Evolutionary conservation across 139 green algal genomes (phyloP).

Genomic region (Trebouxia sp.): DNA sequence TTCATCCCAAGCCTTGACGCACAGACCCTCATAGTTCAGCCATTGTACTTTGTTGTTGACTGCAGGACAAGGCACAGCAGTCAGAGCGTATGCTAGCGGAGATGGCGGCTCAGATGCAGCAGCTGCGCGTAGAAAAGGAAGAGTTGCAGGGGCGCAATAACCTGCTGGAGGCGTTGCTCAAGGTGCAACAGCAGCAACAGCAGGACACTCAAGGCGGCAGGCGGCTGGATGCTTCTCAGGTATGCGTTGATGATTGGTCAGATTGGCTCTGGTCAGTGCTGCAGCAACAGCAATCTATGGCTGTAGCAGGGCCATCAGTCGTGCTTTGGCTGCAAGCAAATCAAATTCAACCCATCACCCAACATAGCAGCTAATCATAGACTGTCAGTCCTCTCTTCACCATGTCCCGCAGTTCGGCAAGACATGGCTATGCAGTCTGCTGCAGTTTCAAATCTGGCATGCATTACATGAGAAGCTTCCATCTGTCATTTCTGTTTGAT

Average conservation of each 20-base stretch:
- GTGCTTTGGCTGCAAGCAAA: too few relatives aligned
- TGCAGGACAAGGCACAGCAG: constrained; percentile 24
- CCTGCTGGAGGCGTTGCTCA: constrained; percentile 7
- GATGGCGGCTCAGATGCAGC: constrained; percentile 20
- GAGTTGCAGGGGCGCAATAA: not conserved
- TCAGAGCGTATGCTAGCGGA: constrained; percentile 10
- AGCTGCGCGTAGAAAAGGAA: constrained; percentile 12
- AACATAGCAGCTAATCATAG: too few relatives aligned
- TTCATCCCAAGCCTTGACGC: too few relatives aligned
- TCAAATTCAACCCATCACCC: too few relatives aligned
- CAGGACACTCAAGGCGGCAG: not conserved
- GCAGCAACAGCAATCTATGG: too few relatives aligned
- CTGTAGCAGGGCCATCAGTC: too few relatives aligned
- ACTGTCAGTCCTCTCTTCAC: too few relatives aligned
- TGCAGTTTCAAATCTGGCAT: too few relatives aligned
- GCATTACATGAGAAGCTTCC: too few relatives aligned
- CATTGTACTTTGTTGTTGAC: not conserved
- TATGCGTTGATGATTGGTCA: not conserved
- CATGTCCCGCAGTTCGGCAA: too few relatives aligned
- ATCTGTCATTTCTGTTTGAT: too few relatives aligned
- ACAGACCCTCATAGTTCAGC: not conserved
- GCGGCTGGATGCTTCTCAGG: not conserved
- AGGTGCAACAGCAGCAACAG: constrained; percentile 15
- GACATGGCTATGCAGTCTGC: too few relatives aligned
- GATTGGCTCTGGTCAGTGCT: not conserved